Evolutionary conservation across 306 rosid genomes (phyloP), one percentile per base, ranked within the genome.

Genomic region (Casuarina glauca): DNA sequence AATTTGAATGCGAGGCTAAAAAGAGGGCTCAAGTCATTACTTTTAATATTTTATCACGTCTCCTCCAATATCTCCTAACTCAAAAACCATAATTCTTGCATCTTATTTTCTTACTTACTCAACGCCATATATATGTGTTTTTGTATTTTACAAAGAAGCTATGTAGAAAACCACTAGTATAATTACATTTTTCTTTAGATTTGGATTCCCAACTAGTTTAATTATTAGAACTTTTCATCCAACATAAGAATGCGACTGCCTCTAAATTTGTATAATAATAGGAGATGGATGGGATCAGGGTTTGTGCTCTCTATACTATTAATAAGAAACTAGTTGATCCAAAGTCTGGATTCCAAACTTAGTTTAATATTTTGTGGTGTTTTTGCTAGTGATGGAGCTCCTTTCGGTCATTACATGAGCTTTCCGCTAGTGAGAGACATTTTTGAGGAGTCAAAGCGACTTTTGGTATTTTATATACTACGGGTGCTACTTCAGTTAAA

Each of bases 201-300:
- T 2, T 0, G 0, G 41, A 36, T 61, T 0, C 43, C 68, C 15
- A 2, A 0, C 2, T 61, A 43, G 68, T 61, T 61, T 9, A 11
- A 1, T 1, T 0, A 4, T 61, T 43, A 5, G 35, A 61, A 13
- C 12, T 12, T 12, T 35, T 1, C 1, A 9, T 11, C 68, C 0
- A 2, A 61, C 9, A 35, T 61, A 35, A 61, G 43, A 32, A 0
- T 61, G 38, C 5, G 0, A 13, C 0, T 61, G 19, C 44, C 68
- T 0, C 0, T 0, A 1, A 4, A 35, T 35, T 61, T 61, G 68
- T 16, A 35, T 1, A 0, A 0, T 3, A 36, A 61, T 1, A 13
- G 0, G 42, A 12, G n/a, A 35, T 61, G 68, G 68, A 35, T 35
- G 68, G 68, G 68, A 35, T 32, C 19, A 0, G n/a, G 9, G 68